A percentile compares a stretch with the other conserved stretches of the same genome.
Conservation (phyloP, 1,139 yeast genomes). For the Yamadazyma taylorii region DNA sequence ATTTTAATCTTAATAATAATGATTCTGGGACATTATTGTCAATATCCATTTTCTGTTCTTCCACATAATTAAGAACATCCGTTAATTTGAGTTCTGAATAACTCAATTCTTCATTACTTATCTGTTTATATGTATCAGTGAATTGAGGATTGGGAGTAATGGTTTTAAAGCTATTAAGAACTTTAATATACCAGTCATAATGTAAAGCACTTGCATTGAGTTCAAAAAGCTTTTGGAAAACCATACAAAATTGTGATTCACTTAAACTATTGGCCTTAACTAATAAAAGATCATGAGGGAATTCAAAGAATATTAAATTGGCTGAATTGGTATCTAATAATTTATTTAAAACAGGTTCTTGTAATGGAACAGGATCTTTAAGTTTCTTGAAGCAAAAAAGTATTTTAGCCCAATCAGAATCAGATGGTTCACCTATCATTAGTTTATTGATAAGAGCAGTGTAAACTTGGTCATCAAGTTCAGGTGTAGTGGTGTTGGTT, state of each 20-base stretch:
- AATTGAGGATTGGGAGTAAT: slow-evolving; percentile 4
- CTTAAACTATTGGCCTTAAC: slow-evolving; percentile 7
- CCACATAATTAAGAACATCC: slow-evolving; percentile 20
- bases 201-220: slow-evolving; percentile 4
- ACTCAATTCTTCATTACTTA: slow-evolving; percentile 1
- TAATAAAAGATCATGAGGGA: slow-evolving; percentile 7
- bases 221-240: slow-evolving; percentile 12
- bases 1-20: slow-evolving; percentile 25
- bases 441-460: slow-evolving; percentile 9
- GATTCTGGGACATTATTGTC: slow-evolving; percentile 24
- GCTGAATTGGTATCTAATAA: slow-evolving; percentile 10
- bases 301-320: slow-evolving; percentile 11
- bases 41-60: slow-evolving; percentile 24
- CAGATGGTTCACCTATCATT: slow-evolving; percentile 6
- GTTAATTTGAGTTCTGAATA: neutral
- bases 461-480: slow-evolving; percentile 10
- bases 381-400: slow-evolving; percentile 10
- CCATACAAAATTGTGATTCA: slow-evolving; percentile 11
- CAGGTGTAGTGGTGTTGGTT: no score
- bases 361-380: slow-evolving; percentile 1
- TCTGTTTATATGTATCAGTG: slow-evolving; percentile 4
- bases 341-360: slow-evolving; percentile 11
- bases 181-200: slow-evolving; percentile 11
- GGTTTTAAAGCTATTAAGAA: slow-evolving; percentile 9
- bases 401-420: slow-evolving; percentile 14